A percentile compares a stretch with the other conserved stretches of the same genome.
Evolutionary conservation across 2,329 filamentous ascomycete genomes (phyloP).

Genomic region (Curvularia sp.): DNA sequence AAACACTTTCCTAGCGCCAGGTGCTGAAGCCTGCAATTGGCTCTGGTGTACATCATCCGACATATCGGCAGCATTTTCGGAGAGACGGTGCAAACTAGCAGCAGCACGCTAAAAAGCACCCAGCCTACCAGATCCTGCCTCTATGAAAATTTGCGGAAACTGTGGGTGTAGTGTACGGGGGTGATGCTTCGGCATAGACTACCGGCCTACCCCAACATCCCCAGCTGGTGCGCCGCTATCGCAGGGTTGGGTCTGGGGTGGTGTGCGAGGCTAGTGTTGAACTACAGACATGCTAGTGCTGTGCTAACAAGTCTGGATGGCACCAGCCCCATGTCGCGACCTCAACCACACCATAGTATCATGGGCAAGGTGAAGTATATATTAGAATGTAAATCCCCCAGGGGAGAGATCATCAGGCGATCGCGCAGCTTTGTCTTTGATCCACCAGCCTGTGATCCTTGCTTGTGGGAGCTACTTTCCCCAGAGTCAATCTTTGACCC

Average conservation of each 20-base stretch:
- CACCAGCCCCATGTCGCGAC: conserved; percentile 27
- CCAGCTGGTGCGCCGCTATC: conserved; percentile 5
- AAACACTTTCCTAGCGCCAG: conserved; percentile 9
- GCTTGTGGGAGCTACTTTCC: conserved; percentile 7
- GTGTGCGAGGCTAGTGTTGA: conserved; percentile 23
- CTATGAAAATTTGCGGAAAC: conserved; percentile 28
- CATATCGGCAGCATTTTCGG: conserved; percentile 30
- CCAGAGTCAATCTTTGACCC: conserved; percentile 1
- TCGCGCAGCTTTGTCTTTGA: conserved; percentile 18
- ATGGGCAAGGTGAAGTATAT: conserved; percentile 27
- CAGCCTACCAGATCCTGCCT: conserved; percentile 23
- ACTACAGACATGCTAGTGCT: conserved; percentile 24
- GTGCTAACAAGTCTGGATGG: conserved; percentile 33
- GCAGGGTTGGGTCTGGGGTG: not conserved
- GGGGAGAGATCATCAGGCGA: conserved; percentile 23
- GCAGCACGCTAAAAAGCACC: conserved; percentile 11
- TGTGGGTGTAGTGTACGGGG: conserved; percentile 23
- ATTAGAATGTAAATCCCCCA: conserved; percentile 21
- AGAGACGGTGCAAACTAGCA: conserved; percentile 8
- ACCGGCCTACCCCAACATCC: conserved; percentile 14
- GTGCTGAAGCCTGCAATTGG: conserved; percentile 23
- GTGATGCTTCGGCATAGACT: conserved; percentile 16
- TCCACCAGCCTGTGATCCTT: conserved; percentile 24
- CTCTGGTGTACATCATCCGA: conserved; percentile 11
- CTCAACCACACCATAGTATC: conserved; percentile 15